These are phyloP conservation scores for Thyridium curvatum DNA, from an alignment of 2,329 filamentous ascomycete species.

Conservation along the genomic window DNA sequence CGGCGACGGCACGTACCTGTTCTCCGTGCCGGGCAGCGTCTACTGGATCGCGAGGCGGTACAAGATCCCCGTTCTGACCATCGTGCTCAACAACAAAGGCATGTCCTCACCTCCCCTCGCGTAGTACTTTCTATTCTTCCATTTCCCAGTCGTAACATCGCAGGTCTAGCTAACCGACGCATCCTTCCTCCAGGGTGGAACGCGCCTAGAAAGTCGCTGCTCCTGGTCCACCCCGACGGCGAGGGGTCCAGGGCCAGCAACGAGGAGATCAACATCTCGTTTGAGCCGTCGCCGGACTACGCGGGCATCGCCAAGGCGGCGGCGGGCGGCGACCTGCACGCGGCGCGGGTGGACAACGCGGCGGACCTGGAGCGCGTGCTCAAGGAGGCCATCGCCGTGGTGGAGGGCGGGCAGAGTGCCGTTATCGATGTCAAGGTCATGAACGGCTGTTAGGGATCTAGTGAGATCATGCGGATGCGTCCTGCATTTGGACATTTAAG, in stretches of 20 bases:
- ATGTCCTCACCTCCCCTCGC: conserved; percentile 15
- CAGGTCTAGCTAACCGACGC: too few species aligned
- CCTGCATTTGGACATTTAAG: too few species aligned
- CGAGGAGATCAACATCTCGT: conserved; percentile 57
- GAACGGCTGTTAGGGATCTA: conserved; percentile 32
- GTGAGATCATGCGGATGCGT: too few species aligned
- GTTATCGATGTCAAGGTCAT: conserved; percentile 49
- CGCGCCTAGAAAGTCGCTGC: conserved; percentile 48
- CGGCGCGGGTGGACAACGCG: conserved; percentile 39
- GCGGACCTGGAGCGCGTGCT: conserved; percentile 40
- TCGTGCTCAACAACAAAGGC: conserved; percentile 46
- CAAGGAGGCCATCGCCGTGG: conserved; percentile 42
- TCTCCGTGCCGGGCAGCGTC: conserved; percentile 39
- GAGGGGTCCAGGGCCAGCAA: conserved; percentile 48
- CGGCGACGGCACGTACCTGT: conserved; percentile 43
- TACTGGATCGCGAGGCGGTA: conserved; percentile 43
- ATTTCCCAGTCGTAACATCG: too few species aligned
- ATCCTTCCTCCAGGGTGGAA: conserved; percentile 57
- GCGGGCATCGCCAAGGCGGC: conserved; percentile 55
- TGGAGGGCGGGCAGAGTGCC: conserved; percentile 42
- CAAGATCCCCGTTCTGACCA: conserved; percentile 38
- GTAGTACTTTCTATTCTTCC: too few species aligned
- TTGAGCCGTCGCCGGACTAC: conserved; percentile 52
- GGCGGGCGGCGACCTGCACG: conserved; percentile 45
- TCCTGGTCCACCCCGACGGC: conserved; percentile 53